Conservation (phyloP, 169 alveolate species). For the Eimeria necatrix region DNA sequence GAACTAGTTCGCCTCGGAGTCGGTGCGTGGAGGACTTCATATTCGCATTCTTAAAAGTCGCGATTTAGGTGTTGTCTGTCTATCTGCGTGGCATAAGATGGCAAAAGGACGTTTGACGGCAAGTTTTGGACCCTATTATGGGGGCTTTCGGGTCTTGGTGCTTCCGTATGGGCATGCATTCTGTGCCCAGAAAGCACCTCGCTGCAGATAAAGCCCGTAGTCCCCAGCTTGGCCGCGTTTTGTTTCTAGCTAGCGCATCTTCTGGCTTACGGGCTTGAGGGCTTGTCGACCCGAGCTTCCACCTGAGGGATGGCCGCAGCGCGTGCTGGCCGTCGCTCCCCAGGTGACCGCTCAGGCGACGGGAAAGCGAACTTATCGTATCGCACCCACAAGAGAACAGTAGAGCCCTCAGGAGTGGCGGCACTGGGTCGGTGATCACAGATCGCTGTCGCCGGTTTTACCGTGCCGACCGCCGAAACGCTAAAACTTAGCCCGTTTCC, state of each 20-base stretch:
- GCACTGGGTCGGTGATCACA: no score
- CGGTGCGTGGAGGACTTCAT: background rate
- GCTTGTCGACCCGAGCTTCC: slow-evolving; percentile 25
- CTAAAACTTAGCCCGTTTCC: no score
- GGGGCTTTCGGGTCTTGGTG: slow-evolving; percentile 2
- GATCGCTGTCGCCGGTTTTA: no score
- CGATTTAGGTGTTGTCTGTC: background rate
- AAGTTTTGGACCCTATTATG: slow-evolving; percentile 6
- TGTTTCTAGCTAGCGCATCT: slow-evolving; percentile 56
- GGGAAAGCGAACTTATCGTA: no score
- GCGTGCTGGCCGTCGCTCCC: slow-evolving; percentile 10
- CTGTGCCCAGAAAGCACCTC: slow-evolving; percentile 10
- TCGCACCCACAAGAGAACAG: no score
- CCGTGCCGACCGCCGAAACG: no score
- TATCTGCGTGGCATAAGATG: slow-evolving; percentile 13
- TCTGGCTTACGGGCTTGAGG: slow-evolving; percentile 25
- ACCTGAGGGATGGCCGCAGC: slow-evolving; percentile 61
- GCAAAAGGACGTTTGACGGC: slow-evolving; percentile 28
- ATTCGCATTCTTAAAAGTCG: background rate
- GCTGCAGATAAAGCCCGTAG: background rate
- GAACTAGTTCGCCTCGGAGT: background rate
- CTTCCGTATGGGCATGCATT: slow-evolving; percentile 17
- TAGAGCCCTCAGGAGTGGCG: no score
- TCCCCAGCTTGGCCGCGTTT: slow-evolving; percentile 57
- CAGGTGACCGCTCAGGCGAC: background rate